Evolutionary conservation across 371 early-diverging fungal species (phyloP).

Genomic region (Mortierella sp.): DNA sequence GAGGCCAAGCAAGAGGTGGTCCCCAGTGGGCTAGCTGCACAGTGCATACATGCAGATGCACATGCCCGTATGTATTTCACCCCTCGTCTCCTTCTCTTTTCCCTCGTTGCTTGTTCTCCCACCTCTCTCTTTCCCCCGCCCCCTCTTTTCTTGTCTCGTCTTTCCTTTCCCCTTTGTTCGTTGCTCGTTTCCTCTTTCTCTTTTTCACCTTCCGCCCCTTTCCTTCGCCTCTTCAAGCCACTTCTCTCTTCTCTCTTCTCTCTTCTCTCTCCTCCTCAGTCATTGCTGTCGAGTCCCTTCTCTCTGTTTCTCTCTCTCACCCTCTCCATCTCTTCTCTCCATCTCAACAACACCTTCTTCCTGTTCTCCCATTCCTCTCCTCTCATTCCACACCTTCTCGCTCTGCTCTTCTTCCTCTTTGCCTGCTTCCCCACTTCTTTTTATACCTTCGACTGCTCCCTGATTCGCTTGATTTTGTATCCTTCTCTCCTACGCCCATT

Average conservation of each 20-base stretch:
- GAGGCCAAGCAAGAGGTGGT: no score
- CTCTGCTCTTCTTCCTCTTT: background rate
- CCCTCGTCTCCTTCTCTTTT: conserved; percentile 5
- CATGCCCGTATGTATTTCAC: background rate
- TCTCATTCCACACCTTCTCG: background rate
- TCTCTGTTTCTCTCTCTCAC: background rate
- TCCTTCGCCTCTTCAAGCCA: background rate
- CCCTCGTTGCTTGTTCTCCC: background rate
- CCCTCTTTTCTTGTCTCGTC: background rate
- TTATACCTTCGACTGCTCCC: background rate
- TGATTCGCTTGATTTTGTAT: background rate
- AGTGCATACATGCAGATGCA: no score
- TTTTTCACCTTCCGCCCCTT: background rate
- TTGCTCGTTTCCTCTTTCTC: background rate
- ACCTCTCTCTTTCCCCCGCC: background rate
- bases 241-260: background rate
- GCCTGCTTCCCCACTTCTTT: background rate
- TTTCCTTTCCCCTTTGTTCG: background rate
- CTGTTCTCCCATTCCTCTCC: background rate
- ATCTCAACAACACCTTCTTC: background rate
- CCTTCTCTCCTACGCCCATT: background rate
- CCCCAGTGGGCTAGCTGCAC: no score
- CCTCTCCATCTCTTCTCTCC: background rate
- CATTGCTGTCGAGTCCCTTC: background rate
- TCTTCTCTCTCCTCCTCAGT: background rate